phyloP scores from a whole-genome alignment of 441 rosid species.

The Arabidopsis lyrata region DNA sequence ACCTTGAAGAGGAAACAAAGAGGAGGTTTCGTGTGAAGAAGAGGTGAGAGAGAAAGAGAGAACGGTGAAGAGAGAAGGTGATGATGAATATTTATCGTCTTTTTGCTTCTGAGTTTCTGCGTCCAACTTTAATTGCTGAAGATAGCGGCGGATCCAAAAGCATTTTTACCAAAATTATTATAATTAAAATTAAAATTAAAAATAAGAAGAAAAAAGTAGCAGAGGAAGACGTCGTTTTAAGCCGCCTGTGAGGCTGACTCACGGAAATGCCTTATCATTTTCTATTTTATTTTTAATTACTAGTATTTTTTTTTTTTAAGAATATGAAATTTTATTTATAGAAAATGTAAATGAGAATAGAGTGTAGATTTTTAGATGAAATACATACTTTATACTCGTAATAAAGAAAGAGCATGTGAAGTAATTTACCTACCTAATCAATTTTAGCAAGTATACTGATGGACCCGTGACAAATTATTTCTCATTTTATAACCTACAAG shows the following conservation, averaged over 20 bases:
- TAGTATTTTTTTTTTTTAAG: background rate
- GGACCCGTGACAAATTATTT: conserved; percentile 6
- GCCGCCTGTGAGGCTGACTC: conserved; percentile 48
- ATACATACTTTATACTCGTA: conserved; percentile 11
- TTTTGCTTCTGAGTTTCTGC: conserved; percentile 42
- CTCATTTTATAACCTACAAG: conserved; percentile 9
- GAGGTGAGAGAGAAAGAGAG: background rate
- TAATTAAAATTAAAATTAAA: background rate
- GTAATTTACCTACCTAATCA: conserved; percentile 24
- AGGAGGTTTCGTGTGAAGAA: conserved; percentile 31
- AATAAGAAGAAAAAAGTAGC: conserved; percentile 3
- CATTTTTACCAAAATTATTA: conserved; percentile 1
- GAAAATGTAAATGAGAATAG: background rate
- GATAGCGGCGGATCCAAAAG: conserved; percentile 49
- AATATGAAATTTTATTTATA: no score
- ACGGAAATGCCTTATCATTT: conserved; percentile 38
- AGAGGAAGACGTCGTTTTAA: conserved; percentile 42
- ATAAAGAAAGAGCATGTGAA: conserved; percentile 37
- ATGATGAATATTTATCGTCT: conserved; percentile 46
- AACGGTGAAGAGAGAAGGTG: conserved; percentile 7
- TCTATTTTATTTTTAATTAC: background rate
- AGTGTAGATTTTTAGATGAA: background rate
- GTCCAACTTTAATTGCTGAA: conserved; percentile 45
- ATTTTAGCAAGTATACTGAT: background rate
- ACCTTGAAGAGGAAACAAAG: conserved; percentile 77